Conservation (phyloP, 108 stramenopile genomes). For the Pseudonitzschia multistriata region DNA sequence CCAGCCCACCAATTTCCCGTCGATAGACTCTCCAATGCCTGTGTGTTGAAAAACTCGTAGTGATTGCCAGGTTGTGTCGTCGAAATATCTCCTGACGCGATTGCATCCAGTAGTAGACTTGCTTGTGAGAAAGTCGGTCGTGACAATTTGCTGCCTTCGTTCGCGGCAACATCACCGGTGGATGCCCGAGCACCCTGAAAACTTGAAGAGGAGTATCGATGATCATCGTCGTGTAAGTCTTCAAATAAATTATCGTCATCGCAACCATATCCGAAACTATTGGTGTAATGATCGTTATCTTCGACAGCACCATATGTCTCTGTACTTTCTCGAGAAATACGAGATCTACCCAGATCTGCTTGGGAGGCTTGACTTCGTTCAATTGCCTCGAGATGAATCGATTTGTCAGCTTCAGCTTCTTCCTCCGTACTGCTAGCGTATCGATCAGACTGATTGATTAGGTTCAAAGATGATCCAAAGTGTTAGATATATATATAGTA, state of each 20-base stretch:
- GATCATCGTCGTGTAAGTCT: constrained; percentile 12
- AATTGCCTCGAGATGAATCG: constrained; percentile 76
- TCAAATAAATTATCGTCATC: constrained; percentile 31
- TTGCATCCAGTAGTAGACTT: constrained; percentile 64
- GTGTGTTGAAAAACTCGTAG: constrained; percentile 65
- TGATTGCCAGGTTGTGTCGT: constrained; percentile 41
- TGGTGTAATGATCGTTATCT: constrained; percentile 21
- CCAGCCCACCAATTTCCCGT: constrained; percentile 85
- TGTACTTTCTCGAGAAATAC: constrained; percentile 34
- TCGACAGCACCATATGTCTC: constrained; percentile 1
- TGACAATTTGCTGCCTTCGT: neutral
- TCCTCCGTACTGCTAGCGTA: constrained; percentile 63
- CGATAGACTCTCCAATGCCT: constrained; percentile 61
- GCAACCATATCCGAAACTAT: constrained; percentile 45
- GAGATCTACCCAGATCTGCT: constrained; percentile 45
- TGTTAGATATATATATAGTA: neutral
- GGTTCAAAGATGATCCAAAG: neutral
- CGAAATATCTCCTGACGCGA: constrained; percentile 59
- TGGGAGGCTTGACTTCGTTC: constrained; percentile 65
- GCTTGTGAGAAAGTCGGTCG: constrained; percentile 42
- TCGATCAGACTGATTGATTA: constrained; percentile 14
- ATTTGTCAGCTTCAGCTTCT: constrained; percentile 77
- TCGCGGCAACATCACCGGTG: constrained; percentile 5
- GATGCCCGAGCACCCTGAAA: constrained; percentile 38
- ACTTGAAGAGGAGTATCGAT: constrained; percentile 40